Evolutionary conservation across 306 rosid genomes (phyloP).

Genomic region (Glycyrrhiza uralensis): DNA sequence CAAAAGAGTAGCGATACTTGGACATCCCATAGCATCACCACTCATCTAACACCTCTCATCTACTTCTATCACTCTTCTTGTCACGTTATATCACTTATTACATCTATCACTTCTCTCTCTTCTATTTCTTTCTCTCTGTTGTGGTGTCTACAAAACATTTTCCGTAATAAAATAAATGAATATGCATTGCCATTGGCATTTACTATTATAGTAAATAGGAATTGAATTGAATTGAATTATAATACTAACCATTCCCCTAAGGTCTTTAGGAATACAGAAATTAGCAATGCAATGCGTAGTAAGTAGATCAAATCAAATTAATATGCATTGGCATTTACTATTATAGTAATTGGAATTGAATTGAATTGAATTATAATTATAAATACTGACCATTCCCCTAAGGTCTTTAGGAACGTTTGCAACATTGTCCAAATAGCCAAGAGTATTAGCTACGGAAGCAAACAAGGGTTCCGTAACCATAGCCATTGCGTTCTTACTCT

Average conservation of each 20-base stretch:
- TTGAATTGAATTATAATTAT: not conserved
- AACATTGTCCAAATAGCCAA: conserved; percentile 71
- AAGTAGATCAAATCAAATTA: no score
- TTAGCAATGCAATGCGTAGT: no score
- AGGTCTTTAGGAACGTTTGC: conserved; percentile 77
- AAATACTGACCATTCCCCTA: conserved; percentile 75
- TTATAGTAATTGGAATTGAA: not conserved
- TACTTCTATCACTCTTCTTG: no score
- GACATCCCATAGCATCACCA: no score
- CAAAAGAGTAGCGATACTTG: no score
- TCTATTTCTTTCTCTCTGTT: no score
- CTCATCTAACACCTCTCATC: no score
- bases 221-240: not conserved
- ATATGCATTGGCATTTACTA: not conserved
- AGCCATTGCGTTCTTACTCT: conserved; percentile 95
- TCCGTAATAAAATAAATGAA: not conserved
- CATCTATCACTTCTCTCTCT: no score
- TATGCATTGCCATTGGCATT: not conserved
- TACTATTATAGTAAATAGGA: not conserved
- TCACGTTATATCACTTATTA: no score
- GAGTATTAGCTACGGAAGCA: conserved; percentile 85
- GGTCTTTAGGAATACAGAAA: conserved; percentile 94
- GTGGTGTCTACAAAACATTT: no score
- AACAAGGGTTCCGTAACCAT: conserved; percentile 97
- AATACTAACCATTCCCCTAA: conserved; percentile 68